Evolutionary conservation across 768 basidiomycete species (phyloP).

Genomic region (Daedaleopsis nitida): DNA sequence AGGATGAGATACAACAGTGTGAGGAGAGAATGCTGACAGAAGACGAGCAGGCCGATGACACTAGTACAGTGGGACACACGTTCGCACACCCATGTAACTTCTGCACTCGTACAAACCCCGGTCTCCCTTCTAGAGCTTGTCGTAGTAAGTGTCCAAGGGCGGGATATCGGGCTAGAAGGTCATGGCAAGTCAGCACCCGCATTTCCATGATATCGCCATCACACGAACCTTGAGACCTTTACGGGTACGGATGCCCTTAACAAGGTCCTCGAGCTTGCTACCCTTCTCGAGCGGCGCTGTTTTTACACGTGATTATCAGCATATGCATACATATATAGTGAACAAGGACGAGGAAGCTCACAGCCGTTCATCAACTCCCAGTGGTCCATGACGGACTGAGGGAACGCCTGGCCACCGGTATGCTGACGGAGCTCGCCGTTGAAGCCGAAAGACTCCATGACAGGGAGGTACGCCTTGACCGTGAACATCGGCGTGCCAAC

Average conservation of each 20-base stretch:
- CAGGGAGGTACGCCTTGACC: slow-evolving; percentile 95
- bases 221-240: slow-evolving; percentile 88
- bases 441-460: slow-evolving; percentile 95
- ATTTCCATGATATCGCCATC: neutral
- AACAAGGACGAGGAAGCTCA: slow-evolving; percentile 39
- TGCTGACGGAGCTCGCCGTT: slow-evolving; percentile 92
- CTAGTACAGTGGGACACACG: slow-evolving; percentile 19
- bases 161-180: slow-evolving; percentile 78
- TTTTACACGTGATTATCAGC: slow-evolving; percentile 11
- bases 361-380: slow-evolving; percentile 86
- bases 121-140: slow-evolving; percentile 54
- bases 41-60: slow-evolving; percentile 24
- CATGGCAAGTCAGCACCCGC: slow-evolving; percentile 1
- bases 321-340: slow-evolving; percentile 10
- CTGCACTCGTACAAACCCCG: slow-evolving; percentile 26
- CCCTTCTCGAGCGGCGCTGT: slow-evolving; percentile 86
- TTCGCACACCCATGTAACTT: slow-evolving; percentile 23
- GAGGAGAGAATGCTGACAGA: slow-evolving; percentile 18
- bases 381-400: slow-evolving; percentile 92
- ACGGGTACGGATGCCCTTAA: slow-evolving; percentile 78
- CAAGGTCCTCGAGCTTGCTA: slow-evolving; percentile 86
- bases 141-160: slow-evolving; percentile 86
- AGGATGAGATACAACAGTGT: slow-evolving; percentile 23
- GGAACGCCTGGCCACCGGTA: slow-evolving; percentile 98
- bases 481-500: slow-evolving; percentile 99